A percentile compares a stretch with the other conserved stretches of the same genome.
Evolutionary conservation across 2,329 filamentous ascomycete genomes (phyloP).

Genomic region (Fusarium cicatricum): DNA sequence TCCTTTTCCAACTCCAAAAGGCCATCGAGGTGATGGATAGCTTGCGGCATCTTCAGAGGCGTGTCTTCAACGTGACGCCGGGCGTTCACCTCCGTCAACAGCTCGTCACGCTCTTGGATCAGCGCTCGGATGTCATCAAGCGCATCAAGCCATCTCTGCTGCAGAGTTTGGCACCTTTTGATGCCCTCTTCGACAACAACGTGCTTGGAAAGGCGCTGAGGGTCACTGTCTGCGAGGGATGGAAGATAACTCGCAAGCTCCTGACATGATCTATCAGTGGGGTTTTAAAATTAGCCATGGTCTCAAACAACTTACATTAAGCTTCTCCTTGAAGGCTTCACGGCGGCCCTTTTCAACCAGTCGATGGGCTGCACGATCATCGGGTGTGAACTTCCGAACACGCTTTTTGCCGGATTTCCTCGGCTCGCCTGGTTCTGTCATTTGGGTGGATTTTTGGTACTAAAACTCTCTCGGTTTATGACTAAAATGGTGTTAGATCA

Average conservation of each 20-base stretch:
- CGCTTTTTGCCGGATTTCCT: slow-evolving; percentile 42
- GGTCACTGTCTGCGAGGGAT: slow-evolving; percentile 44
- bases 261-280: slow-evolving; percentile 32
- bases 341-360: slow-evolving; percentile 52
- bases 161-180: slow-evolving; percentile 40
- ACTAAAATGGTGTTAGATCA: too few relatives aligned
- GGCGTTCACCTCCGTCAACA: slow-evolving; percentile 42
- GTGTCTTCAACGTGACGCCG: background rate
- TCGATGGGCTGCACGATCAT: slow-evolving; percentile 52
- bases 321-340: slow-evolving; percentile 51
- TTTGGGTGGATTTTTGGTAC: too few relatives aligned
- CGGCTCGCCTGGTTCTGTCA: too few relatives aligned
- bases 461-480: too few relatives aligned
- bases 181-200: slow-evolving; percentile 50
- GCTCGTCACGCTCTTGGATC: slow-evolving; percentile 40
- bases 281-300: too few relatives aligned
- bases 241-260: slow-evolving; percentile 48
- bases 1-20: too few relatives aligned
- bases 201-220: slow-evolving; percentile 51
- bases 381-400: slow-evolving; percentile 50
- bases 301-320: slow-evolving; percentile 43
- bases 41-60: too few relatives aligned
- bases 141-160: slow-evolving; percentile 25
- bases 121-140: slow-evolving; percentile 29
- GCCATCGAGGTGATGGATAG: background rate